Percentiles rank a stretch among this genome's conserved stretches.
Conservation (phyloP, 352 stramenopile species). For the Phytophthora citricola region DNA sequence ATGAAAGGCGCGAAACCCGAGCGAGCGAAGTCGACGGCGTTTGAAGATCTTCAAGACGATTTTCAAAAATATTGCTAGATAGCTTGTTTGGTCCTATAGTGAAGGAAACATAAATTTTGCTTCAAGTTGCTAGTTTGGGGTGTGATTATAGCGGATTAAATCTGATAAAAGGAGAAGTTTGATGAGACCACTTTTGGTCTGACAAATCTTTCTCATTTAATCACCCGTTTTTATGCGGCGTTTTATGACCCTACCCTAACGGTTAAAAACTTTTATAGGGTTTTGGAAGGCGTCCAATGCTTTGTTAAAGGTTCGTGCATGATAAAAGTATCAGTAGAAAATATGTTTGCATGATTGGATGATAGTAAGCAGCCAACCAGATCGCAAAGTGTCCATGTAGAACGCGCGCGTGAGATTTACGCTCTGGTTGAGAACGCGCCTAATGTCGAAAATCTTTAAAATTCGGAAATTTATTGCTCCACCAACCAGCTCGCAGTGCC, state of each 20-base stretch:
- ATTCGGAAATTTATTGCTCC: no score
- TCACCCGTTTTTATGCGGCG: not conserved
- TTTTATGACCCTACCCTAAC: constrained; percentile 2
- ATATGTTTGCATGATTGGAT: no score
- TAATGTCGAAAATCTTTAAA: no score
- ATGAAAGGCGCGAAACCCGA: not conserved
- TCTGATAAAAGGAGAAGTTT: not conserved
- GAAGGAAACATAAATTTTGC: not conserved
- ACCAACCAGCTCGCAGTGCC: no score
- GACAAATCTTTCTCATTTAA: not conserved
- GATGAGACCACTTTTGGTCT: constrained; percentile 3
- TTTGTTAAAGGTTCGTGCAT: no score
- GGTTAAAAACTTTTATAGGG: not conserved
- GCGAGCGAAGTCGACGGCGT: not conserved
- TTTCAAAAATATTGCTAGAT: not conserved
- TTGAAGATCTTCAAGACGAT: not conserved
- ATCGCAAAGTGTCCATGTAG: no score
- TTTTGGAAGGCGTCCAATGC: not conserved
- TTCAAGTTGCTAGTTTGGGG: not conserved
- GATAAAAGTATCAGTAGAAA: no score
- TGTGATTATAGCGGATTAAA: not conserved
- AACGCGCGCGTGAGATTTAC: no score
- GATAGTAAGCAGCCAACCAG: no score
- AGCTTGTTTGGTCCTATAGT: not conserved
- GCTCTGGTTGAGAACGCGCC: no score